Conservation (phyloP, 495 filamentous ascomycete species). For the Geoglossum glabrum region DNA sequence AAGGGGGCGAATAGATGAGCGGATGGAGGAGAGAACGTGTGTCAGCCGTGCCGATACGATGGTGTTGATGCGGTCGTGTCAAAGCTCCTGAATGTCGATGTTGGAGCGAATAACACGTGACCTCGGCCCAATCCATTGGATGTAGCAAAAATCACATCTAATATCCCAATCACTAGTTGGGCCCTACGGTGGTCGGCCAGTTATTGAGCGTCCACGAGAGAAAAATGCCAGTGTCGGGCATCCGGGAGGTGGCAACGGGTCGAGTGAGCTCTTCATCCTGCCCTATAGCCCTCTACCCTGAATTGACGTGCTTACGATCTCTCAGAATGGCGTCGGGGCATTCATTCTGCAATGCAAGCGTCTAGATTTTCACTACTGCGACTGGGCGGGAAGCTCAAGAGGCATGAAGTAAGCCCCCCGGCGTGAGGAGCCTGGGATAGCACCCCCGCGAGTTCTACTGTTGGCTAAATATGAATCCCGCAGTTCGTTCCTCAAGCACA, state of each 20-base stretch:
- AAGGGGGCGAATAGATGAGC: not conserved
- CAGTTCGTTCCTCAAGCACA: conserved; percentile 61
- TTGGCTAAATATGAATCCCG: conserved; percentile 1
- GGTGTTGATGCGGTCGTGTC: not conserved
- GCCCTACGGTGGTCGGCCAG: not conserved
- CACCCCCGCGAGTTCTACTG: not conserved
- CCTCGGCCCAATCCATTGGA: not conserved
- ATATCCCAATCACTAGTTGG: no score
- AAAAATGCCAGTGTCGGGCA: conserved; percentile 3
- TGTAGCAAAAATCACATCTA: not conserved
- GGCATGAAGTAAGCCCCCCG: conserved; percentile 71
- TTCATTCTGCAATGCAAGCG: conserved; percentile 95
- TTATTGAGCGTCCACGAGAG: not conserved
- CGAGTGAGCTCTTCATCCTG: not conserved
- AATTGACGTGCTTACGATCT: not conserved
- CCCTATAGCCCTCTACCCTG: not conserved
- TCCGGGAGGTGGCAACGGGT: not conserved
- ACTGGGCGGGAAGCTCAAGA: conserved; percentile 72
- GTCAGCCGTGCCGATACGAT: not conserved
- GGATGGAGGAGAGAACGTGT: not conserved
- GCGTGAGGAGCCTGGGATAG: not conserved
- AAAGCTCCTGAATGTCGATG: not conserved
- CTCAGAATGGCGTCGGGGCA: conserved; percentile 86
- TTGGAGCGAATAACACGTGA: not conserved
- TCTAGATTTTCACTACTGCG: conserved; percentile 90